Evolutionary conservation across 139 green algal genomes (phyloP).

Genomic region (Diplosphaera chodatii): DNA sequence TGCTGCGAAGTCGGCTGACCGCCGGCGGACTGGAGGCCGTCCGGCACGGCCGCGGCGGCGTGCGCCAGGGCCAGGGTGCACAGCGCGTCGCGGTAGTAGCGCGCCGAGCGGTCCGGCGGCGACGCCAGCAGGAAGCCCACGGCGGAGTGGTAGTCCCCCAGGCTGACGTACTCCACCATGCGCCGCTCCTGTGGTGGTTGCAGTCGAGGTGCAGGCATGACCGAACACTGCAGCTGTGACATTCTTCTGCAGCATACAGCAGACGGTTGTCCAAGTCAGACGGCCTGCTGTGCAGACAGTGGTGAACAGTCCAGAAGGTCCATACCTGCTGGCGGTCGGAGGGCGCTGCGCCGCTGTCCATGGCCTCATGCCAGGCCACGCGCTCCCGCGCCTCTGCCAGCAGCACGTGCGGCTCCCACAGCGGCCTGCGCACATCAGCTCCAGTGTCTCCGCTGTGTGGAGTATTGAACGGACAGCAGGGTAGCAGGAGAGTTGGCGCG

Average conservation of each 20-base stretch:
- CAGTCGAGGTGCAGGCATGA: not conserved
- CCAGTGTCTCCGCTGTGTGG: no score
- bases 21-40: not conserved
- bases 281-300: not conserved
- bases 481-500: no score
- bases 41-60: not conserved
- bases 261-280: not conserved
- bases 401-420: conserved; percentile 47
- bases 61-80: conserved; percentile 65
- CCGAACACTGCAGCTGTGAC: conserved; percentile 5
- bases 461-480: no score
- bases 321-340: conserved; percentile 30
- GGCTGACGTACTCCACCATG: conserved; percentile 44
- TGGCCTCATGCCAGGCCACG: conserved; percentile 58
- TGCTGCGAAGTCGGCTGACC: conserved; percentile 15
- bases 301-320: not conserved
- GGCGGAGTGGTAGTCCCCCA: conserved; percentile 73
- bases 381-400: conserved; percentile 58
- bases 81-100: conserved; percentile 65
- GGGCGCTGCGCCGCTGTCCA: conserved; percentile 25
- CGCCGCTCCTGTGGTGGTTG: conserved; percentile 35
- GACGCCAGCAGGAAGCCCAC: conserved; percentile 73
- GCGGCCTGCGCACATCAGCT: not conserved
- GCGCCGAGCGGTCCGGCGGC: conserved; percentile 44
- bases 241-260: not conserved